Evolutionary conservation across 2,329 filamentous ascomycete genomes (phyloP).

Genomic region (Stylonectria norvegica): DNA sequence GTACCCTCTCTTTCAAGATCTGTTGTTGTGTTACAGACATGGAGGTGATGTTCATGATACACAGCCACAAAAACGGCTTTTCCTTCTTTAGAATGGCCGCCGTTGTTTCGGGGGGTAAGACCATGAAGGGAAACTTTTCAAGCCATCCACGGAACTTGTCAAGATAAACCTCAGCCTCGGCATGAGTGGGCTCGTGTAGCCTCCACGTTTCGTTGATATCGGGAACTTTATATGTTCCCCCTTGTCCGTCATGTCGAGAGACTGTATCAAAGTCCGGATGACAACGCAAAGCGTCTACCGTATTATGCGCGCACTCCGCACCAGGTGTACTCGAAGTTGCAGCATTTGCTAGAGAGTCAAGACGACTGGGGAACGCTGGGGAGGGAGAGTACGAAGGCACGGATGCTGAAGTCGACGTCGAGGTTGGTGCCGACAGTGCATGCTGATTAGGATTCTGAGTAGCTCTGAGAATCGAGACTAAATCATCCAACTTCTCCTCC

Average conservation of each 20-base stretch:
- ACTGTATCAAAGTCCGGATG: no score
- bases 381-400: neutral
- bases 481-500: constrained; percentile 49
- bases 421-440: constrained; percentile 12
- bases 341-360: constrained; percentile 37
- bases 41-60: constrained; percentile 45
- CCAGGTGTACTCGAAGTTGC: constrained; percentile 33
- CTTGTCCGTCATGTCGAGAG: no score
- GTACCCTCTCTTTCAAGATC: constrained; percentile 38
- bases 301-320: no score
- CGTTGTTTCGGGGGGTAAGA: constrained; percentile 36
- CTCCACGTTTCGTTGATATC: constrained; percentile 17
- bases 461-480: constrained; percentile 43
- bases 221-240: constrained; percentile 6
- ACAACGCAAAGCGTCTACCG: no score
- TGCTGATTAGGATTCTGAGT: constrained; percentile 18
- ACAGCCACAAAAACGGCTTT: constrained; percentile 49
- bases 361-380: constrained; percentile 21
- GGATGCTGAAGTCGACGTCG: neutral
- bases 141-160: constrained; percentile 41
- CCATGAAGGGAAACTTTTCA: constrained; percentile 43
- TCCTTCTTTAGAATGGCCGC: constrained; percentile 38
- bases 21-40: constrained; percentile 40
- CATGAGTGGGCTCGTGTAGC: constrained; percentile 30
- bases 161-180: constrained; percentile 40